Evolutionary conservation across 2,329 filamentous ascomycete species (phyloP).

Genomic region (Akanthomyces uredinophilus): DNA sequence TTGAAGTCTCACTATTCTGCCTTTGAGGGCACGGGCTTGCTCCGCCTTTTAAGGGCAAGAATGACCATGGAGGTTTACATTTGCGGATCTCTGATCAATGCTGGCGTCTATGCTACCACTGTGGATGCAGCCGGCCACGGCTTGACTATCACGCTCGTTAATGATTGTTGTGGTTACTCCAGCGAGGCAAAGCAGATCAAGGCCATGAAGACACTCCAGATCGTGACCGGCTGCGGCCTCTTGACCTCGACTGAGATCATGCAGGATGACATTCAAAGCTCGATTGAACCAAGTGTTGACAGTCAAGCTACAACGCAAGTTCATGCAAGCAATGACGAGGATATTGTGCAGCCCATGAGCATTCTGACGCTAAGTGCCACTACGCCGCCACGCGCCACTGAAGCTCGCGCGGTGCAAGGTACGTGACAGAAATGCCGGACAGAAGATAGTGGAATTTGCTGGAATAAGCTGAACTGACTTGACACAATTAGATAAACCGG

Average conservation of each 20-base stretch:
- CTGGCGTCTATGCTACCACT: conserved; percentile 86
- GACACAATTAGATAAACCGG: background rate
- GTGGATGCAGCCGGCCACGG: conserved; percentile 86
- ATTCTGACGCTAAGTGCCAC: conserved; percentile 27
- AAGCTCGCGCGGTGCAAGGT: conserved; percentile 18
- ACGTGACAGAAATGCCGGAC: conserved; percentile 14
- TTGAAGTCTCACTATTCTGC: conserved; percentile 84
- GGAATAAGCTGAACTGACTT: conserved; percentile 16
- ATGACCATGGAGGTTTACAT: conserved; percentile 87
- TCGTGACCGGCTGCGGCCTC: conserved; percentile 68
- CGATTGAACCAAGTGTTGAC: background rate
- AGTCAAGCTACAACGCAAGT: background rate
- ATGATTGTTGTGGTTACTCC: conserved; percentile 84
- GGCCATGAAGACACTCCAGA: conserved; percentile 65
- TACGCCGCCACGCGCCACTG: conserved; percentile 15
- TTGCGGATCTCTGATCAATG: conserved; percentile 79
- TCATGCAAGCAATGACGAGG: conserved; percentile 15
- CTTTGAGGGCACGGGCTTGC: conserved; percentile 67
- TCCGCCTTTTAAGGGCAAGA: conserved; percentile 74
- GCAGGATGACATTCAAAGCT: background rate
- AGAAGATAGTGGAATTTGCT: conserved; percentile 17
- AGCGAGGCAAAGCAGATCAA: conserved; percentile 62
- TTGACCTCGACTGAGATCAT: conserved; percentile 57
- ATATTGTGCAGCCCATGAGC: conserved; percentile 29
- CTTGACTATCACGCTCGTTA: conserved; percentile 76